A percentile compares a stretch with the other conserved stretches of the same genome.
phyloP scores from a whole-genome alignment of 176 grass and related monocot species.

The Aegilops tauschii region DNA sequence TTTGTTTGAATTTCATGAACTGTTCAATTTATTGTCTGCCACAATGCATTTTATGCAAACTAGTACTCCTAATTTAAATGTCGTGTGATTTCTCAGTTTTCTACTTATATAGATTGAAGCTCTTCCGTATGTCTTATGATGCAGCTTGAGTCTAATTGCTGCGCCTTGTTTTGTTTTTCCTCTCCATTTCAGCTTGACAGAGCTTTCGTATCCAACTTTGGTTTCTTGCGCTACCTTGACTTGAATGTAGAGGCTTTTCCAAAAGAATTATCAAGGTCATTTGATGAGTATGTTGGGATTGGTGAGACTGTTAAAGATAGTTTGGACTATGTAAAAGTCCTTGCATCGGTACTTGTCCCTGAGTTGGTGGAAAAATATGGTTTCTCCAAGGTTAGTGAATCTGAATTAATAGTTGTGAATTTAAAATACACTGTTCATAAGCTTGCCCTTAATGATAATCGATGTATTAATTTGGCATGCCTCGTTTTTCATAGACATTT shows the following conservation, averaged over 20 bases:
- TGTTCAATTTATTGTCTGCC: not conserved
- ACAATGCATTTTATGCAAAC: not conserved
- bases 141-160: not conserved
- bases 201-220: conserved; percentile 10
- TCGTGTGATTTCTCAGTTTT: conserved; percentile 1
- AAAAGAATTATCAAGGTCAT: not conserved
- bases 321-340: conserved; percentile 3
- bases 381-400: not conserved
- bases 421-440: too few species aligned
- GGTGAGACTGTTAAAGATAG: conserved; percentile 9
- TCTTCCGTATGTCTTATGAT: not conserved
- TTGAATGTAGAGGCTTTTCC: not conserved
- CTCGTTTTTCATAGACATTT: not conserved
- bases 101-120: not conserved
- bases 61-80: not conserved
- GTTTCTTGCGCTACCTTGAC: conserved; percentile 10
- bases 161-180: not conserved
- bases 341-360: conserved; percentile 2
- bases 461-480: too few species aligned
- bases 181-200: not conserved
- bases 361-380: not conserved
- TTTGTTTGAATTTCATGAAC: not conserved
- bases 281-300: conserved; percentile 10
- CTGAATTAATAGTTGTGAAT: too few species aligned
- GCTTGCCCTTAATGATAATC: too few species aligned